Evolutionary conservation across 208 protist species (phyloP), one percentile per base, ranked within the genome.

Genomic region (Trypanosomatidae sp.): DNA sequence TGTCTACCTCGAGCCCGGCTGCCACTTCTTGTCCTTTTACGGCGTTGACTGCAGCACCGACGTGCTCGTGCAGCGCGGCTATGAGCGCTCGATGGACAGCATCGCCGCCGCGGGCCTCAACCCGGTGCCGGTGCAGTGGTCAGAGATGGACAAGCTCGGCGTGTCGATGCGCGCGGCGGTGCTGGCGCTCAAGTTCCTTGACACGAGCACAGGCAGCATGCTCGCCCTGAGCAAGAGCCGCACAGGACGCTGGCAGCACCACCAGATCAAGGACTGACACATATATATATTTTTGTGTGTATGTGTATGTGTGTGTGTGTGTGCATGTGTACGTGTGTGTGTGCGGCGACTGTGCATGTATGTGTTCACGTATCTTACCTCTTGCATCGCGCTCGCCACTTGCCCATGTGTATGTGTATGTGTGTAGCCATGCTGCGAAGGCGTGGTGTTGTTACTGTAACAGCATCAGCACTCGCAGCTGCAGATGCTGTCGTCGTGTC

Each of bases 71-170:
- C 86, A 94, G 63, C 80, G 84, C 33, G 86, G 86, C 0, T 94
- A 86, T 43, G 86, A 94, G 33, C 61, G 78, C 15, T 90, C 82
- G 13, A 91, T 94, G 79, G 86, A 94, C 33, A 76, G 66, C 41
- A 57, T 94, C 38, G 79, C 82, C 10, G 76, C 78, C 1, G 82
- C 76, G 4, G 86, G 86, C 2, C 61, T 94, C 4, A 91, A 92
- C 35, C 86, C 86, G 0, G 89, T 94, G 48, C 66, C 86, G n/a
- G 76, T 92, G 46, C 73, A 89, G 63, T 94, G 86, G 82, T 92
- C 86, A 15, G 86, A 94, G 55, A 88, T 94, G 78, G 82, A 91
- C 38, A 94, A 94, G 52, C 61, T 94, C 16, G 86, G 86, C 21
- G 73, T 94, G 26, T 94, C 86, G 7, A 94, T 94, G 79, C 71